Base-by-base conservation (phyloP, 2,329 filamentous ascomycete species). In the Tolypocladium ovalisporum region DNA sequence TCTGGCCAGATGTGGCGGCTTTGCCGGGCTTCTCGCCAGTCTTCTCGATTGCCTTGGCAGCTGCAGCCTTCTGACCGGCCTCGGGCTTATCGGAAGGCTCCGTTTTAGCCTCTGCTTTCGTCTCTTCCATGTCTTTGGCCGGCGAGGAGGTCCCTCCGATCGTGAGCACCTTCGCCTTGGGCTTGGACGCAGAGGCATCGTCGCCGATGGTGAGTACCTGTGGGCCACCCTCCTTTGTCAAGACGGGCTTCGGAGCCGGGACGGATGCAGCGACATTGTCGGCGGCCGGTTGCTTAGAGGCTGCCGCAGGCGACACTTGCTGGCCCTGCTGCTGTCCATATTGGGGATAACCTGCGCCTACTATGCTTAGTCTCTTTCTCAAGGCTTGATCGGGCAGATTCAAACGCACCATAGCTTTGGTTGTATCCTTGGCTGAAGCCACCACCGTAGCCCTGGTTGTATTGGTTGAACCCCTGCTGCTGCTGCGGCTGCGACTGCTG, bases 21-120 rank as follows among this genome's bases (percentile, higher is more conserved):
- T 73, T 73, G 55, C 70, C 70, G 56, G 83, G 62, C 63, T 73
- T 79, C 70, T 92, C 87, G 56, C 91, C 89, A 0, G 89, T 87
- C 80, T 96, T 96, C 68, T 96, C 90, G 61, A 97, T 90, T 12
- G 93, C 92, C 75, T 97, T 97, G 54, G 84, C 78, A 5, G 92
- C 93, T 2, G 87, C 79, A n/a, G 88, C 86, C 75, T 97, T 97
- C 60, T 91, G 81, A 35, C 90, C 89, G 34, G 87, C 87, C 62
- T 89, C 87, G 3, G 85, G 74, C 51, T 77, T 77, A 54, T 75
- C 68, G 9, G 71, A 71, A 69, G 75, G 73, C 36, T 78, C 77
- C 55, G 76, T 68, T 69, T 81, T 81, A 52, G 71, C 61, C 56
- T 83, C 79, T 54, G 80, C 75, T 64, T 79, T 76, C 44, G 76